These are phyloP conservation scores for Solanum peruvianum DNA, from an alignment of 257 asterid genomes.

Conservation along the genomic window DNA sequence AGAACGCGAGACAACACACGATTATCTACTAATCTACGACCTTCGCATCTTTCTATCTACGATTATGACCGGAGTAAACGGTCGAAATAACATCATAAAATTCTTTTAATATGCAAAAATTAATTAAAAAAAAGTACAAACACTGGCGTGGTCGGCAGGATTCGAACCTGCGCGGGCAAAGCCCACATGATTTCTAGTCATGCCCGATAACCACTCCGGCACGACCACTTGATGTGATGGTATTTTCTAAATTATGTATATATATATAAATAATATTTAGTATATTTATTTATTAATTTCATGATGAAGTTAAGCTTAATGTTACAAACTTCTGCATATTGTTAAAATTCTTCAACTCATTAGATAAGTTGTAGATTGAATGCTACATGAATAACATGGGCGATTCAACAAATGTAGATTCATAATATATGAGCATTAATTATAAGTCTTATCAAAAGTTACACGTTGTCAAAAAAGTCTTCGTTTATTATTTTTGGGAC, in stretches of 20 bases:
- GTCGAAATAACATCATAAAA: background rate
- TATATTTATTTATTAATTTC: background rate
- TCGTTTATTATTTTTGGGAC: background rate
- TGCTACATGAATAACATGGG: background rate
- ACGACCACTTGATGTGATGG: constrained; percentile 43
- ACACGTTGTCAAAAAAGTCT: background rate
- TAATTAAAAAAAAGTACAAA: background rate
- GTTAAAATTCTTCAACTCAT: background rate
- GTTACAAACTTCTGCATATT: background rate
- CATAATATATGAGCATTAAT: background rate
- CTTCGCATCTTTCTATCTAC: background rate
- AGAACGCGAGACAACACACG: no score
- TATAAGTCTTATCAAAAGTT: background rate
- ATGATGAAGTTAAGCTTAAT: background rate
- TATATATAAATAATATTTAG: background rate
- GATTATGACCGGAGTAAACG: no score
- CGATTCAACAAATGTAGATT: background rate
- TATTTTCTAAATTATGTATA: background rate
- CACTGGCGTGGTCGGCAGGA: constrained; percentile 94
- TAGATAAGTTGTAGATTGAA: background rate
- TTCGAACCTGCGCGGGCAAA: constrained; percentile 99
- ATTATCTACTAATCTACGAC: no score
- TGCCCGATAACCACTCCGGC: constrained; percentile 99
- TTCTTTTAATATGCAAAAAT: no score
- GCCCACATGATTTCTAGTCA: constrained; percentile 99